Base-by-base conservation (phyloP, 148 eudicot species). In the Cornus controversa region DNA sequence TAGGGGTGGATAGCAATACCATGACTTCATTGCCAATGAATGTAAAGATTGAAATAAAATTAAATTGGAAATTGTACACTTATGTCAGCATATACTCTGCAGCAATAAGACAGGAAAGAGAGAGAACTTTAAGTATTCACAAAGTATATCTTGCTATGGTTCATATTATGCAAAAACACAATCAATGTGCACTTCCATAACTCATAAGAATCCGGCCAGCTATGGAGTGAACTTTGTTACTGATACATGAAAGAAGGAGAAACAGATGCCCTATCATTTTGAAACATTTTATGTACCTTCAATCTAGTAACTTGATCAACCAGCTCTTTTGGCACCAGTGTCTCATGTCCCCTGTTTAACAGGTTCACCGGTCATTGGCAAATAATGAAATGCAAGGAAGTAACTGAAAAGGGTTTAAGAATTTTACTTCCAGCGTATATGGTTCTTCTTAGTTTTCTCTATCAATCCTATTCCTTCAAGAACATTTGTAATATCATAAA, bases 401-500 rank as follows among this genome's bases (percentile, higher is more conserved):
- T 9, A 63, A 74, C 27, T 11, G 0, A 14, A 70, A 20, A 34
- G 23, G 40, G 11, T 34, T 34, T 4, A 8, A 50, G 27, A 54
- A 50, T 24, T 50, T 78, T 84, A 87, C 90, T 73, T 84, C 90
- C 87, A 87, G 31, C 80, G 78, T 73, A 87, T 87, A 54, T 80
- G 84, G 67, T 79, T 87, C 69, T 87, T 87, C 58, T 84, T 8
- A 5, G 82, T 81, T 77, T 87, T 87, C 79, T 84, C 84, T 23
- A 87, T 80, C 69, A 87, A 73, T 58, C 86, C 87, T 9, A 84
- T 80, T 54, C 90, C 90, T 77, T 84, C 90, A 70, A 87, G 90
- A 80, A 87, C 87, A 76, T 87, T 87, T 5, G 90, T 87, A 53
- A 87, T 84, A 71, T 87, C 90, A 73, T 87, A 87, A 27, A 87